Base-by-base conservation (phyloP, 805 yeast species). In the Pichia pseudocactophila region DNA sequence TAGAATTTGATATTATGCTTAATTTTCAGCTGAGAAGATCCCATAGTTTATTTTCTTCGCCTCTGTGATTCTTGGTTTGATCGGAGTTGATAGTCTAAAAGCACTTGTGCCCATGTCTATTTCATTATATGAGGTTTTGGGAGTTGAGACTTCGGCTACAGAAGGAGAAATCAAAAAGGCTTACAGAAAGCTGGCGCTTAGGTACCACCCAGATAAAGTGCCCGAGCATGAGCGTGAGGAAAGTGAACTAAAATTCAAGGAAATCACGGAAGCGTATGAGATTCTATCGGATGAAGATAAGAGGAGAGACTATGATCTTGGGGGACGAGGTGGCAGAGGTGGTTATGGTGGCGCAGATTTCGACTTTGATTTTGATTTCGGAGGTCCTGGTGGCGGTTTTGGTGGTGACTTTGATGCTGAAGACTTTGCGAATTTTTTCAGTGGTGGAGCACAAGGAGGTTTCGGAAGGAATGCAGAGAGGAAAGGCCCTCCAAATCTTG, bases 221-320 rank as follows among this genome's bases (percentile, higher is more conserved):
- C 7, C 43, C 3, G 76, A 74, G 9, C 77, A 76, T 15, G 44
- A 64, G 38, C 68, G 92, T 45, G 80, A 70, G 13, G 74, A 67
- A 16, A 83, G 95, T 3, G 97, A 87, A 61, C 66, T 73, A 47
- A 74, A 71, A 56, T 90, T 90, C 63, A 90, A 90, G 59, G 89
- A 82, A 52, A 75, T 90, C 44, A 73, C 81, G 16, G 82, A 81
- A 47, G 97, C 97, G 0, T 90, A 90, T 58, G 95, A 87, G 56
- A 66, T 82, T 3, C 64, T 90, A 45, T 75, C 77, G 25, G 95
- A 89, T 58, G 94, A 79, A 28, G 70, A 62, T 10, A 72, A 68
- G 51, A 63, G 88, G 45, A 62, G 62, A 31, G 70, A 74, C 36
- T 82, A 81, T 55, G 89, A 82, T 55, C n/a, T 39, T 26, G 50